Evolutionary conservation across 2,329 filamentous ascomycete species (phyloP).

Genomic region (Pseudogymnoascus sp.): DNA sequence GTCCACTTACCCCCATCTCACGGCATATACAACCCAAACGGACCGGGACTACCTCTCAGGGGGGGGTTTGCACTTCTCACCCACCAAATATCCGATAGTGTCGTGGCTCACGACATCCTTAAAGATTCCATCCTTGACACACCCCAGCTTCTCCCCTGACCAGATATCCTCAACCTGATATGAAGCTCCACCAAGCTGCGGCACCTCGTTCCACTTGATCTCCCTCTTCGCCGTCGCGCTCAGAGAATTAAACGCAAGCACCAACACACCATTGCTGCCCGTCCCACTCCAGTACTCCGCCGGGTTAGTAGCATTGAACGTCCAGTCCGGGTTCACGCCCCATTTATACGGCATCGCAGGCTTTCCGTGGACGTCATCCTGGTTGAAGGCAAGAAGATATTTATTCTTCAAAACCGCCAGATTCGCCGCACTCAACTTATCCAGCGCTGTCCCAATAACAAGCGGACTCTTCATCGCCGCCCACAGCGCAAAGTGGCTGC

Average conservation of each 20-base stretch:
- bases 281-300: slow-evolving; percentile 44
- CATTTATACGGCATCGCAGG: slow-evolving; percentile 33
- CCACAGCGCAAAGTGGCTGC: slow-evolving; percentile 6
- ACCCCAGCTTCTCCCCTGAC: slow-evolving; percentile 36
- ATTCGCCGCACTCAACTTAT: slow-evolving; percentile 26
- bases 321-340: slow-evolving; percentile 43
- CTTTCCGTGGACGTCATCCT: slow-evolving; percentile 31
- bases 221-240: slow-evolving; percentile 29
- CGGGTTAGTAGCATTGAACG: slow-evolving; percentile 41
- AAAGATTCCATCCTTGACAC: slow-evolving; percentile 25
- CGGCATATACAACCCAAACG: background rate
- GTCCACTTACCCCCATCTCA: no score
- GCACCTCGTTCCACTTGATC: slow-evolving; percentile 38
- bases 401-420: slow-evolving; percentile 23
- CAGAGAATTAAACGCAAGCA: slow-evolving; percentile 42
- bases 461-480: slow-evolving; percentile 9
- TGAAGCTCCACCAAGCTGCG: slow-evolving; percentile 29
- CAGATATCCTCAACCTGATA: slow-evolving; percentile 41
- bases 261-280: slow-evolving; percentile 37
- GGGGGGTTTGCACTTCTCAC: slow-evolving; percentile 15
- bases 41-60: slow-evolving; percentile 11
- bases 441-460: slow-evolving; percentile 8
- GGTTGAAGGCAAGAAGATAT: slow-evolving; percentile 20
- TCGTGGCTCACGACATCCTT: slow-evolving; percentile 31
- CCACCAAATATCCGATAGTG: slow-evolving; percentile 24